These are phyloP conservation scores for Stemphylium vesicarium DNA, from an alignment of 2,329 filamentous ascomycete genomes.

Conservation along the genomic window DNA sequence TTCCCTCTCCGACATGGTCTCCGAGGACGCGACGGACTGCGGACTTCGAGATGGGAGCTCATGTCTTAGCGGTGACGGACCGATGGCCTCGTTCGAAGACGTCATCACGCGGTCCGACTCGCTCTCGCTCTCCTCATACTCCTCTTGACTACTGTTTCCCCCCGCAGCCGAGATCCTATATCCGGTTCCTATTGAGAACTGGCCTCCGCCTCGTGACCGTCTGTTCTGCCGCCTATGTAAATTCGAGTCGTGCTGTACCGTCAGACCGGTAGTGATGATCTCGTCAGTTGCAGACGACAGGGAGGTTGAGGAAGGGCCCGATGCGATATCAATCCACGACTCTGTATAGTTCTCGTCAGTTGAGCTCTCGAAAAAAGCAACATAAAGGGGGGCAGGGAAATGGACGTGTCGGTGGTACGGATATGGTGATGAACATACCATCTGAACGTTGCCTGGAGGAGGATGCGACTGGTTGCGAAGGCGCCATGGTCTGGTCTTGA, in stretches of 20 bases:
- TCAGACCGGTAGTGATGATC: slow-evolving; percentile 86
- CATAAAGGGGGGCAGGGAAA: background rate
- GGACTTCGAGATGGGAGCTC: slow-evolving; percentile 35
- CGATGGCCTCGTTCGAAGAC: slow-evolving; percentile 66
- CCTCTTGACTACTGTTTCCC: slow-evolving; percentile 86
- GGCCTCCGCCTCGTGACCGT: slow-evolving; percentile 40
- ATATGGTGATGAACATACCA: slow-evolving; percentile 22
- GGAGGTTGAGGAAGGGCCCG: slow-evolving; percentile 91
- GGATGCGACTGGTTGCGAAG: slow-evolving; percentile 23
- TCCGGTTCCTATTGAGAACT: slow-evolving; percentile 43
- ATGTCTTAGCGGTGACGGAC: slow-evolving; percentile 43
- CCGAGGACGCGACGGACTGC: slow-evolving; percentile 46
- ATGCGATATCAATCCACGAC: slow-evolving; percentile 95
- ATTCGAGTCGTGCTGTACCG: slow-evolving; percentile 71
- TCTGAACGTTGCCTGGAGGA: slow-evolving; percentile 38
- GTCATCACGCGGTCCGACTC: slow-evolving; percentile 78
- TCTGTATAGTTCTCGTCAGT: slow-evolving; percentile 62
- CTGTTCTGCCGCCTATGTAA: slow-evolving; percentile 64
- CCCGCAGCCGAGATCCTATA: slow-evolving; percentile 53
- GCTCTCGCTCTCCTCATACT: slow-evolving; percentile 92
- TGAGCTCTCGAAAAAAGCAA: background rate
- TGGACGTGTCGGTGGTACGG: background rate
- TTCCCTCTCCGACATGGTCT: slow-evolving; percentile 46
- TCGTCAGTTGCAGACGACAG: slow-evolving; percentile 84
- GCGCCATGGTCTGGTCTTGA: slow-evolving; percentile 29